A percentile compares a stretch with the other conserved stretches of the same genome.
Evolutionary conservation across 768 basidiomycete species (phyloP).

Genomic region (Fomitopsis serialis): DNA sequence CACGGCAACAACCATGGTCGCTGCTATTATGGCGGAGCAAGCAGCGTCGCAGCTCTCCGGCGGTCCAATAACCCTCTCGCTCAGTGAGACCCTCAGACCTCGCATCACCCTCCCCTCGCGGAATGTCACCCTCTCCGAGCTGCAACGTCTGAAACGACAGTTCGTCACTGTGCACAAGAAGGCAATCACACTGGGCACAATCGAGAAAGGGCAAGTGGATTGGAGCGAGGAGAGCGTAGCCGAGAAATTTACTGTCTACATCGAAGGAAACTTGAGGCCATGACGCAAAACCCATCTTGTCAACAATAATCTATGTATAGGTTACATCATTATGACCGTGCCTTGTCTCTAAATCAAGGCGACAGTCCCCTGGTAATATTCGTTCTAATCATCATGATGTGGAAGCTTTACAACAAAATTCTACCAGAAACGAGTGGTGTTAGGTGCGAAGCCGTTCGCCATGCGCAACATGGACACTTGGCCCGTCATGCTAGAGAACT

Average conservation of each 20-base stretch:
- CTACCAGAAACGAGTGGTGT: conserved; percentile 33
- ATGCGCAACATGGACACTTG: conserved; percentile 42
- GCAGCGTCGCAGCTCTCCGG: conserved; percentile 46
- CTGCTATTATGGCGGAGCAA: conserved; percentile 65
- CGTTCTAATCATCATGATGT: too few relatives aligned
- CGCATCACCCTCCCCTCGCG: conserved; percentile 62
- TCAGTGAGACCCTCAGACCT: conserved; percentile 38
- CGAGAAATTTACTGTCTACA: conserved; percentile 62
- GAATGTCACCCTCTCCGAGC: conserved; percentile 74
- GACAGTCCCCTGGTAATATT: too few relatives aligned
- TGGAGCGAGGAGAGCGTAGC: conserved; percentile 72
- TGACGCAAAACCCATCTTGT: conserved; percentile 11
- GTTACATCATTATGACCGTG: too few relatives aligned
- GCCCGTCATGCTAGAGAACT: conserved; percentile 47
- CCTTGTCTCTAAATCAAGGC: too few relatives aligned
- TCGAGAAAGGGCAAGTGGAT: conserved; percentile 69
- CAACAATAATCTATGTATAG: background rate
- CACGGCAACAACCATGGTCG: conserved; percentile 64
- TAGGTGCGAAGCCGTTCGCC: conserved; percentile 28
- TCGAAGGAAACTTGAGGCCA: conserved; percentile 62
- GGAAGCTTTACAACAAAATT: too few relatives aligned
- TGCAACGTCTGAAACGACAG: conserved; percentile 87
- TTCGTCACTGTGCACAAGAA: conserved; percentile 89
- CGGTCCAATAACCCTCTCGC: conserved; percentile 42
- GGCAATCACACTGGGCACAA: conserved; percentile 78